phyloP scores from a whole-genome alignment of 1,284 basidiomycete genomes.

The Ustilago bromivora region DNA sequence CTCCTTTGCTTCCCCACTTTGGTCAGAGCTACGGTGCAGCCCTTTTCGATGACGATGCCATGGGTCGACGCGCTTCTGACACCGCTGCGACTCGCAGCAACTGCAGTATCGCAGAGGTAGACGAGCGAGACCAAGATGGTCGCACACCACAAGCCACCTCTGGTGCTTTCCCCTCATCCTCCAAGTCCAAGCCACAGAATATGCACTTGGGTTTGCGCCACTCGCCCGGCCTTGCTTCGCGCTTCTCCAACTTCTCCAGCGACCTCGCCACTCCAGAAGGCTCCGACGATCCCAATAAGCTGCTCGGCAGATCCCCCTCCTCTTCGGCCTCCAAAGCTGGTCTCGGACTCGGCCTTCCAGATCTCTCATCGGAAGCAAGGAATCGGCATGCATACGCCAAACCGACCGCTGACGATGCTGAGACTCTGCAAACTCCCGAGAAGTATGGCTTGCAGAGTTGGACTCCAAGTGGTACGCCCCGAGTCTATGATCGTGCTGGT shows the following conservation, averaged over 20 bases:
- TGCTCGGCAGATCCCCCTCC: slow-evolving; percentile 21
- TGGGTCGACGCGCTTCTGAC: slow-evolving; percentile 9
- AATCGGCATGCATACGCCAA: slow-evolving; percentile 6
- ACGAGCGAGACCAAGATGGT: slow-evolving; percentile 25
- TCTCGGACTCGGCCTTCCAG: slow-evolving; percentile 55
- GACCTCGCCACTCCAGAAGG: slow-evolving; percentile 44
- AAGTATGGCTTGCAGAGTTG: slow-evolving; percentile 31
- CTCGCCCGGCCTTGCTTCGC: slow-evolving; percentile 44
- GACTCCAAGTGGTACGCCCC: slow-evolving; percentile 31
- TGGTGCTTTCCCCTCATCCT: slow-evolving; percentile 18
- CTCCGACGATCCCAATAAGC: slow-evolving; percentile 34
- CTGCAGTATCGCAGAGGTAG: slow-evolving; percentile 37
- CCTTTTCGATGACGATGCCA: slow-evolving; percentile 29
- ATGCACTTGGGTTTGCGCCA: slow-evolving; percentile 46
- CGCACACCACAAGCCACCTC: slow-evolving; percentile 34
- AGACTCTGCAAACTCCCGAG: slow-evolving; percentile 46
- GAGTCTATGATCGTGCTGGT: slow-evolving; percentile 79
- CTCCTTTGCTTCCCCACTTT: slow-evolving; percentile 47
- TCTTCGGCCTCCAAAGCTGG: slow-evolving; percentile 17
- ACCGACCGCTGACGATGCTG: slow-evolving; percentile 1
- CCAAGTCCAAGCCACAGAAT: slow-evolving; percentile 25
- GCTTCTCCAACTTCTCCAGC: slow-evolving; percentile 60
- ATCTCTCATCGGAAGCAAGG: slow-evolving; percentile 21
- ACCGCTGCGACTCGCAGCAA: slow-evolving; percentile 12
- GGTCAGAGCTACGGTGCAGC: slow-evolving; percentile 36